Evolutionary conservation across 495 filamentous ascomycete species (phyloP), one percentile per base, ranked within the genome.

Genomic region (Lentithecium fluviatile): DNA sequence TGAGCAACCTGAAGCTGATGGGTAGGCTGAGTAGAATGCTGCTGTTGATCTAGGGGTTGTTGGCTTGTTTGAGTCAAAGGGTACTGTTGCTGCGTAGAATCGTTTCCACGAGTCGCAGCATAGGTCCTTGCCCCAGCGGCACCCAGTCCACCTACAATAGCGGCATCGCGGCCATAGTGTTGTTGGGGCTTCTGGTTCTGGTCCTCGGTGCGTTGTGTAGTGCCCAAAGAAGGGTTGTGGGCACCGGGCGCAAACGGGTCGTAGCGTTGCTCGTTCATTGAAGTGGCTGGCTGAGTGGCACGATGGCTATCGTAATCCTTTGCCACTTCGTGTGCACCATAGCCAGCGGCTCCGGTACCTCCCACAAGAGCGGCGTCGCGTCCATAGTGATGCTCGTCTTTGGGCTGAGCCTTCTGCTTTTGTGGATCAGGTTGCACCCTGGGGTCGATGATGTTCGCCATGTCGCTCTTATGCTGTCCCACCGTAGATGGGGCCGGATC

Each of bases 91-190:
- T n/a, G n/a, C n/a, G n/a, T n/a, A n/a, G n/a, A n/a, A n/a, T 47
- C 23, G 21, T 56, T 17, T 45, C 7, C 40, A 32, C 25, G 15
- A 24, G 50, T 21, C 8, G 60, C 53, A 20, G 51, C 55, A 55
- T 65, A 65, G 1, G 58, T 62, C 23, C 61, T 62, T 13, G 21
- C 45, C 2, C 62, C 66, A 48, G 56, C 61, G 4, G 62, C 65
- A 23, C 57, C 63, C 23, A 51, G 52, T 17, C 54, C 66, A 23
- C 57, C 62, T 13, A 24, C 43, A 10, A 62, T 11, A 43, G 66
- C 49, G 17, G 63, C 58, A 52, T 69, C 63, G 5, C 63, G 43
- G 29, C 65, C 65, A 45, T 71, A 69, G 54, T 75, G 70, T 54
- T 68, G 73, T 29, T 66, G 43, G 25, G 32, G 43, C 21, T 20